Base-by-base conservation (phyloP, 2,329 filamentous ascomycete genomes). In the Aureobasidium zeae region DNA sequence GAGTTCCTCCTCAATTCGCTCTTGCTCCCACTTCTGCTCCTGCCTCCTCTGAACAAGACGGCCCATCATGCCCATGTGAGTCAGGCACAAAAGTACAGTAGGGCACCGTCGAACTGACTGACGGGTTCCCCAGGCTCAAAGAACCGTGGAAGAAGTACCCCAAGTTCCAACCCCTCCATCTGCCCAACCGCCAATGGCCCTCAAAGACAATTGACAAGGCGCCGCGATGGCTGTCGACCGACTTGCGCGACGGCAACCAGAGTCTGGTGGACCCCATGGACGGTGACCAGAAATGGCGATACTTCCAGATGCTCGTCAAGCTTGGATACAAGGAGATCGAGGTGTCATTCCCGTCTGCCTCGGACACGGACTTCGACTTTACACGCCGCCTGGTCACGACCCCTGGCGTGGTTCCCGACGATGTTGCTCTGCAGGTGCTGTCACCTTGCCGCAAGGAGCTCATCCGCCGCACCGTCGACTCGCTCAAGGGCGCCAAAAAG, bases 291-390 rank as follows among this genome's bases (percentile, higher is more conserved):
- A 96, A 96, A 69, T 91, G 83, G 78, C 72, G 74, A 49, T 96
- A 88, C 73, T 96, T 96, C 72, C 81, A 88, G 66, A 93, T 94
- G 86, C 77, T 96, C 43, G 78, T 82, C 57, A 79, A 89, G 49
- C 74, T 95, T 37, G 89, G 91, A 55, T 96, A 93, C 74, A 96
- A 95, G 68, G 89, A 96, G 67, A 95, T 96, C 52, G 89, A 96
- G 62, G 83, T 95, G 15, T 91, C 88, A 4, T 96, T 94, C 67
- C 89, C 89, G 37, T 94, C 87, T 0, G 87, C 89, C 11, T 94
- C 87, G 28, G 83, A 94, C 61, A 94, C 84, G 57, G 91, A 96
- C 68, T 96, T 88, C 69, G 86, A 94, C 70, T 96, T 96, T 60
- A 94, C 87, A 29, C 76, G 86, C 53, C 79, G 81, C 57, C 71